A percentile compares a stretch with the other conserved stretches of the same genome.
phyloP scores from a whole-genome alignment of 2,329 filamentous ascomycete species.

The Neonectria neomacrospora region DNA sequence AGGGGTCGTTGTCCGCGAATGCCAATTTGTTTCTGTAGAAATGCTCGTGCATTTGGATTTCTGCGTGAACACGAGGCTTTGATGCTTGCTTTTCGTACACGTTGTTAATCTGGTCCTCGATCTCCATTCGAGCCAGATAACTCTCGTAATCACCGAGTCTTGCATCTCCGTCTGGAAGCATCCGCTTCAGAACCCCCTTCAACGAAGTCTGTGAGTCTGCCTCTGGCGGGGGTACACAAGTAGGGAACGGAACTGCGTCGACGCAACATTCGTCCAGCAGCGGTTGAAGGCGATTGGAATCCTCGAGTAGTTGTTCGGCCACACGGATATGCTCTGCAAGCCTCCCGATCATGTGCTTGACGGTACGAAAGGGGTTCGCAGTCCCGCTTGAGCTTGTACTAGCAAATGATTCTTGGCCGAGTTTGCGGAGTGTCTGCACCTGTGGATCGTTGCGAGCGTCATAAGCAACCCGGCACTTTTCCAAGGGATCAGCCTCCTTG shows the following conservation, averaged over 20 bases:
- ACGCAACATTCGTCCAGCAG: slow-evolving; percentile 49
- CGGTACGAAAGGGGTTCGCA: slow-evolving; percentile 39
- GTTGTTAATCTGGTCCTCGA: slow-evolving; percentile 17
- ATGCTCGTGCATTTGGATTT: slow-evolving; percentile 59
- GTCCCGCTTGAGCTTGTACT: neutral
- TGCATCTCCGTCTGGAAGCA: slow-evolving; percentile 38
- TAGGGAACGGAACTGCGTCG: slow-evolving; percentile 29
- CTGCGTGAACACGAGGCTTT: slow-evolving; percentile 53
- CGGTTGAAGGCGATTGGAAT: slow-evolving; percentile 43
- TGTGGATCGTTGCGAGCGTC: slow-evolving; percentile 30
- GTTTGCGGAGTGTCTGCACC: slow-evolving; percentile 26
- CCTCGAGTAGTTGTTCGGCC: slow-evolving; percentile 51
- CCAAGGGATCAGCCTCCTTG: neutral
- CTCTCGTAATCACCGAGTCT: slow-evolving; percentile 11
- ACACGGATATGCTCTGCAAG: slow-evolving; percentile 57
- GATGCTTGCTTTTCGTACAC: slow-evolving; percentile 32
- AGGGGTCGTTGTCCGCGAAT: slow-evolving; percentile 55
- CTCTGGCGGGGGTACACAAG: slow-evolving; percentile 34
- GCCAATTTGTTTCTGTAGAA: slow-evolving; percentile 49
- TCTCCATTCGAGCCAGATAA: slow-evolving; percentile 12
- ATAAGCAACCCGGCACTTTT: slow-evolving; percentile 32
- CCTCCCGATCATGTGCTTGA: slow-evolving; percentile 57
- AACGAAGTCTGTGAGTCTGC: slow-evolving; percentile 46
- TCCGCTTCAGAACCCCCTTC: slow-evolving; percentile 47
- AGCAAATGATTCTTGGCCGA: slow-evolving; percentile 21